phyloP scores from a whole-genome alignment of 108 stramenopile species.

The Pseudonitzschia multiseries region DNA sequence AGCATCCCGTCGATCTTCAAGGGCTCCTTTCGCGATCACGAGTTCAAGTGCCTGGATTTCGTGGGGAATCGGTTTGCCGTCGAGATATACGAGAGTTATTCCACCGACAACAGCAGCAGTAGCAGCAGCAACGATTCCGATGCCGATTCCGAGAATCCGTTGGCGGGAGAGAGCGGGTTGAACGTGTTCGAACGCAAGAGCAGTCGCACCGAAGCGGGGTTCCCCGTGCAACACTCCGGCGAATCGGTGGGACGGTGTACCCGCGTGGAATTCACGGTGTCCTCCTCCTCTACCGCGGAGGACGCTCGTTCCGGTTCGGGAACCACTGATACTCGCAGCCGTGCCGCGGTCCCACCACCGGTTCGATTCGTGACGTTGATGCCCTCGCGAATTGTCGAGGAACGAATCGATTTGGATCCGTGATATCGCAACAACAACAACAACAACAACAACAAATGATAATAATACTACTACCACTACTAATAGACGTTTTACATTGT shows the following conservation, averaged over 20 bases:
- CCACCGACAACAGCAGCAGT: background rate
- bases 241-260: conserved; percentile 54
- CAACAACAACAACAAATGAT: too few species aligned
- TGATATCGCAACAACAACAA: background rate
- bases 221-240: conserved; percentile 77
- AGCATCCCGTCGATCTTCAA: conserved; percentile 65
- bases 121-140: background rate
- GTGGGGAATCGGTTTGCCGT: conserved; percentile 66
- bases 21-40: conserved; percentile 55
- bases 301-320: background rate
- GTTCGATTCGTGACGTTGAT: conserved; percentile 65
- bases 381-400: conserved; percentile 39
- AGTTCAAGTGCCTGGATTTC: conserved; percentile 68
- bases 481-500: too few species aligned
- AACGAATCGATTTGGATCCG: background rate
- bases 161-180: too few species aligned
- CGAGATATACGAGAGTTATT: conserved; percentile 25
- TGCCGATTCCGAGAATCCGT: too few species aligned
- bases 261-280: conserved; percentile 49
- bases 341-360: conserved; percentile 18
- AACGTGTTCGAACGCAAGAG: background rate
- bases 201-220: conserved; percentile 24
- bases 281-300: conserved; percentile 12
- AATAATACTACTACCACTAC: too few species aligned
- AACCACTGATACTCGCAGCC: background rate